Evolutionary conservation across 192 early-diverging fungal species (phyloP), one percentile per base, ranked within the genome.

Genomic region (Podila horticola): DNA sequence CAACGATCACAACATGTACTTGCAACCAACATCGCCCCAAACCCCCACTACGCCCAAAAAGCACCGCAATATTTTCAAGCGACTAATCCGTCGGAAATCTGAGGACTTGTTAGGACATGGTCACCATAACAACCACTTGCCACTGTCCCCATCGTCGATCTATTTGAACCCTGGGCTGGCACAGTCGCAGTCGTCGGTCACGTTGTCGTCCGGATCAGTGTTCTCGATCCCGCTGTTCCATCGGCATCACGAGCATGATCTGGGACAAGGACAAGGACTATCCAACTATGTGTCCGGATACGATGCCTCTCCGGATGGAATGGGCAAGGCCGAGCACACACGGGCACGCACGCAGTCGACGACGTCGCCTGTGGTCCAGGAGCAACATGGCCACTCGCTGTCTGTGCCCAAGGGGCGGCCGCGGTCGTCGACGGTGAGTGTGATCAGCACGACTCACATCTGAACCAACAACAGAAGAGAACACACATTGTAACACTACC

Each of bases 21-120:
- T 72, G 34, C 62, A 72, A 4, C 70, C 70, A 10, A 55, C 62
- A 13, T 31, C 50, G 11, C n/a, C 12, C 17, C 58, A 52, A 26
- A 33, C 22, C 17, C 34, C 51, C 24, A 20, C 62, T 7, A 24
- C n/a, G 10, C 31, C 36, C 62, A 74, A 62, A 66, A 31, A 24
- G 22, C 51, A 58, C 15, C 65, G 66, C 22, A 67, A 67, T 57
- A 62, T 74, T 24, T 74, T 74, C 49, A 74, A 74, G 34, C 73
- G 73, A 1, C 24, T 74, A 45, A 74, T 74, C 51, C 66, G 73
- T 24, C 65, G 60, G 10, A 74, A 74, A 31, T 74, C 73, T 0
- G 59, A 67, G 17, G 66, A 74, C 5, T 13, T 49, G 15, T 9
- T 62, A 22, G 51, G 33, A 22, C 19, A 34, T 11, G 71, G 41